Conservation (phyloP, 805 yeast species). For the Wickerhamiella kazuoi region DNA sequence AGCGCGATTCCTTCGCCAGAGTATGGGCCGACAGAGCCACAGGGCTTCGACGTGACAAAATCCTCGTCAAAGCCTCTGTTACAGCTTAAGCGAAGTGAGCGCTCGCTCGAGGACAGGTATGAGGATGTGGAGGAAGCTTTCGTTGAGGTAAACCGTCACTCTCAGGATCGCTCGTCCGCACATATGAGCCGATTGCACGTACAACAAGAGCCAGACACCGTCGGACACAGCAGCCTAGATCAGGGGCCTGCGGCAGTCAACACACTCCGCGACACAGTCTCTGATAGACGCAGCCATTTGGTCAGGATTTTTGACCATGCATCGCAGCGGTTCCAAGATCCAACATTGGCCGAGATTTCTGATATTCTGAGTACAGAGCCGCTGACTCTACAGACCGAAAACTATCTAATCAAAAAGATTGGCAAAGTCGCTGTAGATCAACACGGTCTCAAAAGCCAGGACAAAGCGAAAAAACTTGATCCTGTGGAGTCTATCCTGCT, state of each 20-base stretch:
- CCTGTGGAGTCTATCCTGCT: conserved; percentile 14
- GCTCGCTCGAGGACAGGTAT: neutral
- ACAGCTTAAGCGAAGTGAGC: neutral
- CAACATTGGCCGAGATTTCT: conserved; percentile 12
- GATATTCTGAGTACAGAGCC: conserved; percentile 14
- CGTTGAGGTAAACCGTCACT: too few relatives aligned
- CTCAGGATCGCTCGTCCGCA: too few relatives aligned
- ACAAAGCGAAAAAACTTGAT: conserved; percentile 7
- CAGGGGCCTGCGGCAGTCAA: neutral
- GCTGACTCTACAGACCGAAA: conserved; percentile 12
- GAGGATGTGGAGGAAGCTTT: too few relatives aligned
- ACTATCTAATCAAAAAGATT: conserved; percentile 12
- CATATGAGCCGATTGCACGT: neutral
- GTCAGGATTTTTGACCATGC: conserved; percentile 14
- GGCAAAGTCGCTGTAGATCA: conserved; percentile 9
- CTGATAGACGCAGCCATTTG: conserved; percentile 9
- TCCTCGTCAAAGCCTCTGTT: neutral
- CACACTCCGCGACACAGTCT: neutral
- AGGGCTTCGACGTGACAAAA: too few relatives aligned
- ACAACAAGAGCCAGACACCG: neutral
- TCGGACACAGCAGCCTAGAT: neutral
- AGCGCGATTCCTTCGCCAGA: neutral
- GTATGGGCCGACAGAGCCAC: too few relatives aligned
- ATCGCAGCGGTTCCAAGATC: conserved; percentile 14
- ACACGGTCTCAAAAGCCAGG: neutral